These are phyloP conservation scores for Cylindrodendrum hubeiense DNA, from an alignment of 2,329 filamentous ascomycete species.

Conservation along the genomic window DNA sequence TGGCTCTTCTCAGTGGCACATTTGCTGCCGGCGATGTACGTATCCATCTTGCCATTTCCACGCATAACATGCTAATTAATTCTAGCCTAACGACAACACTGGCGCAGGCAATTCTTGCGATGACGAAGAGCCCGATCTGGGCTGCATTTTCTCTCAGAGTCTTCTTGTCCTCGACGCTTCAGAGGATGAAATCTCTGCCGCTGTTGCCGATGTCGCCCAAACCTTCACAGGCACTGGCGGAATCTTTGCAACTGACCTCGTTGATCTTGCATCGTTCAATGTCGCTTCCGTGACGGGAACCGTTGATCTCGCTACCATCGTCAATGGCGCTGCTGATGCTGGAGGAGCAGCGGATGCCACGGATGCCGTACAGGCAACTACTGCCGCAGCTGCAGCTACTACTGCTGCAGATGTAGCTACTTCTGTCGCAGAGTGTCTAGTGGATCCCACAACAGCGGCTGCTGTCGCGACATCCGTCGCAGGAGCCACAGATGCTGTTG, in stretches of 20 bases:
- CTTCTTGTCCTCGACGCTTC: slow-evolving; percentile 67
- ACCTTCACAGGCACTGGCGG: slow-evolving; percentile 50
- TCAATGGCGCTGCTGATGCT: slow-evolving; percentile 18
- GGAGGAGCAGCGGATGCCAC: slow-evolving; percentile 5
- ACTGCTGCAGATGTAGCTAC: neutral
- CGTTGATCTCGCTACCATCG: slow-evolving; percentile 27
- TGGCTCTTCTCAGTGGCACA: slow-evolving; percentile 72
- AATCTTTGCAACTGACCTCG: slow-evolving; percentile 37
- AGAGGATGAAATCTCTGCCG: slow-evolving; percentile 63
- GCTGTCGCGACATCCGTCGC: neutral
- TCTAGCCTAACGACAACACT: slow-evolving; percentile 25
- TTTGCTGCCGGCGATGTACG: slow-evolving; percentile 71
- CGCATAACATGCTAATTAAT: neutral
- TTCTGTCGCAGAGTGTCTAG: neutral
- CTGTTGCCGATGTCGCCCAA: slow-evolving; percentile 54
- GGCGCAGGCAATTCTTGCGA: slow-evolving; percentile 59
- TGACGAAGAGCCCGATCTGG: slow-evolving; percentile 57
- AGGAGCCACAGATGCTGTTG: slow-evolving; percentile 7
- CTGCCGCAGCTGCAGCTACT: neutral
- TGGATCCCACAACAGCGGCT: neutral
- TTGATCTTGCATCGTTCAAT: slow-evolving; percentile 27
- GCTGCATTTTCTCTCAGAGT: slow-evolving; percentile 67
- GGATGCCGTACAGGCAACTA: neutral
- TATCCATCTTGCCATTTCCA: neutral
- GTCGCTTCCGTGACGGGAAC: slow-evolving; percentile 30